phyloP scores from a whole-genome alignment of 2,329 filamentous ascomycete species.

The Cryphonectria radicalis region DNA sequence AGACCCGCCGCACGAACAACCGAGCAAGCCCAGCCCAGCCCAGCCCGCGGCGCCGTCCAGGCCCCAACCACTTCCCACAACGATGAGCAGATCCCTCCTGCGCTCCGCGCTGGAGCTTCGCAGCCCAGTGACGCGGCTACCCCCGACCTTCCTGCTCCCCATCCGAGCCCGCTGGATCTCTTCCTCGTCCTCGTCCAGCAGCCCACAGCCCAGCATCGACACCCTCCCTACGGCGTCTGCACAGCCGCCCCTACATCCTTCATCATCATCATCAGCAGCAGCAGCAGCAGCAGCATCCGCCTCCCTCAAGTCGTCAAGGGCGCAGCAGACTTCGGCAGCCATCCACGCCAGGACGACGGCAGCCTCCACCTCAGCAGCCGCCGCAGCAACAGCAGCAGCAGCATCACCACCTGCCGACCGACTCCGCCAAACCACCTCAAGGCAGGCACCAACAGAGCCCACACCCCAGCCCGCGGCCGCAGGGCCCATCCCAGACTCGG shows the following conservation, averaged over 20 bases:
- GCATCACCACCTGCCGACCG: background rate
- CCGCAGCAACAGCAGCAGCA: background rate
- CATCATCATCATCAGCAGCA: background rate
- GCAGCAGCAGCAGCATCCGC: no score
- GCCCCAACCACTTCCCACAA: background rate
- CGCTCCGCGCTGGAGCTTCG: constrained; percentile 67
- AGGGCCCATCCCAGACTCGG: constrained; percentile 55
- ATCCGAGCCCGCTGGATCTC: constrained; percentile 51
- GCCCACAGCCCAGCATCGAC: constrained; percentile 26
- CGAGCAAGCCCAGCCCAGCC: background rate
- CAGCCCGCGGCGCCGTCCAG: background rate
- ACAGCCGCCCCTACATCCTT: constrained; percentile 1
- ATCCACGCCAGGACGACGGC: constrained; percentile 8
- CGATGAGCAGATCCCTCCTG: constrained; percentile 64
- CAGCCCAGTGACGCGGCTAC: constrained; percentile 48
- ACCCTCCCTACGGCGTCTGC: constrained; percentile 19
- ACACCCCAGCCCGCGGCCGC: constrained; percentile 39
- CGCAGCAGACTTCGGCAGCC: constrained; percentile 18
- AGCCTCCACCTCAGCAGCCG: background rate
- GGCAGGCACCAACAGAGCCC: constrained; percentile 54
- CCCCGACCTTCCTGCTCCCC: constrained; percentile 57
- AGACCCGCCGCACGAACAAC: background rate
- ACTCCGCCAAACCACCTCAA: constrained; percentile 50
- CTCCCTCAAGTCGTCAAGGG: constrained; percentile 10
- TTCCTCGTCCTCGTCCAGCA: constrained; percentile 19